Evolutionary conservation across 306 rosid genomes (phyloP), one percentile per base, ranked within the genome.

Genomic region (Rosa rugosa): DNA sequence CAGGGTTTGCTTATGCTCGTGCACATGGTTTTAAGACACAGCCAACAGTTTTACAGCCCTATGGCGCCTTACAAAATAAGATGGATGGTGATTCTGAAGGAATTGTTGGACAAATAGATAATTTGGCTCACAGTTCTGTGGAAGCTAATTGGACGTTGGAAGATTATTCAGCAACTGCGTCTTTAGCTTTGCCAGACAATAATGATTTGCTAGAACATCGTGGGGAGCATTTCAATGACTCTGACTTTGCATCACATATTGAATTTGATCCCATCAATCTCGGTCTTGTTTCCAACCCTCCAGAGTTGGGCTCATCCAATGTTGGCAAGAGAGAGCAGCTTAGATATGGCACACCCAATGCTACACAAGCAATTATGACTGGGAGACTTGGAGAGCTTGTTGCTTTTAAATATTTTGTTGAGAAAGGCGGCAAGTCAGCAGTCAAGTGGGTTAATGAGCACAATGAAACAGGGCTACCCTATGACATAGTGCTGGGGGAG

Each of bases 391-490:
- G 99, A 11, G 99, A 95, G 87, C 75, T 23, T 10, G 87, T 91
- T 20, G 97, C 99, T 31, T 89, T 79, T 77, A 81, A 93, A 57
- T 91, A 90, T 83, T 93, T 90, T 12, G 60, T 79, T 13, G 87
- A 59, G 66, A 88, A 86, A 80, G 63, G 81, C 54, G 90, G 89
- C 27, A 71, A 80, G 44, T 38, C 81, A 16, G 75, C 84, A 20
- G 94, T 90, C 31, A 84, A 75, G 72, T 95, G 99, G 99, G 93
- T 95, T 47, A 95, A 95, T 75, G 89, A 91, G 85, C 75, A 75
- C 20, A 67, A 59, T 5, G 99, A 93, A 77, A 84, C 98, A 0
- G 98, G 99, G 56, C 80, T 88, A 57, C 99, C 97, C 2, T 95
- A 87, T 71, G 99, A 95, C 81, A 27, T 95, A 18, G 80, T 90